Evolutionary conservation across 768 basidiomycete species (phyloP).

Genomic region (Fistulinella prunicolor): DNA sequence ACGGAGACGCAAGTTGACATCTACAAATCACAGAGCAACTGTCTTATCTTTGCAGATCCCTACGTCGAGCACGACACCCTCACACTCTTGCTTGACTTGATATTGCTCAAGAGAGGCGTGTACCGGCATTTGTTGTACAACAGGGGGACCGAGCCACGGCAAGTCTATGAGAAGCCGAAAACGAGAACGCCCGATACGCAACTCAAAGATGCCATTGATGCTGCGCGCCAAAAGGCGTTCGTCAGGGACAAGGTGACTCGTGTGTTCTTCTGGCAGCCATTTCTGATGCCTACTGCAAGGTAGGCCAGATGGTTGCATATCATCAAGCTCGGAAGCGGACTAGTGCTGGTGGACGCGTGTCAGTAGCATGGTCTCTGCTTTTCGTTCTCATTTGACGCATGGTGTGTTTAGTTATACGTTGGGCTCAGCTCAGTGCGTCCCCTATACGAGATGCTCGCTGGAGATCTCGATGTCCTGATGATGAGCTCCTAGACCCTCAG

Average conservation of each 20-base stretch:
- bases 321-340: constrained; percentile 53
- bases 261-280: not conserved
- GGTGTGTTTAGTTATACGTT: constrained; percentile 61
- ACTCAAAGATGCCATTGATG: not conserved
- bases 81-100: constrained; percentile 72
- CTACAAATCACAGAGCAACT: constrained; percentile 46
- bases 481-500: constrained; percentile 36
- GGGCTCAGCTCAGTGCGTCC: constrained; percentile 64
- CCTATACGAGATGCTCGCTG: not conserved
- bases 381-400: constrained; percentile 1
- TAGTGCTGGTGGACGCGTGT: constrained; percentile 74
- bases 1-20: constrained; percentile 6
- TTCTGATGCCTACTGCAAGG: constrained; percentile 32
- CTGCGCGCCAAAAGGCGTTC: constrained; percentile 2
- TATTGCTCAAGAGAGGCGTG: constrained; percentile 77
- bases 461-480: not conserved
- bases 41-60: constrained; percentile 73
- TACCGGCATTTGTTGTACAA: constrained; percentile 83
- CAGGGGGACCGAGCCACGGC: constrained; percentile 63
- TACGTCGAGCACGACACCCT: constrained; percentile 83
- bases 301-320: constrained; percentile 62
- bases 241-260: constrained; percentile 28
- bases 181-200: not conserved
- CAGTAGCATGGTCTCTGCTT: constrained; percentile 26
- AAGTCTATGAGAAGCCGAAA: constrained; percentile 32